phyloP scores from a whole-genome alignment of 176 grass and related monocot species.

The Hsuehochloa calcarea region DNA sequence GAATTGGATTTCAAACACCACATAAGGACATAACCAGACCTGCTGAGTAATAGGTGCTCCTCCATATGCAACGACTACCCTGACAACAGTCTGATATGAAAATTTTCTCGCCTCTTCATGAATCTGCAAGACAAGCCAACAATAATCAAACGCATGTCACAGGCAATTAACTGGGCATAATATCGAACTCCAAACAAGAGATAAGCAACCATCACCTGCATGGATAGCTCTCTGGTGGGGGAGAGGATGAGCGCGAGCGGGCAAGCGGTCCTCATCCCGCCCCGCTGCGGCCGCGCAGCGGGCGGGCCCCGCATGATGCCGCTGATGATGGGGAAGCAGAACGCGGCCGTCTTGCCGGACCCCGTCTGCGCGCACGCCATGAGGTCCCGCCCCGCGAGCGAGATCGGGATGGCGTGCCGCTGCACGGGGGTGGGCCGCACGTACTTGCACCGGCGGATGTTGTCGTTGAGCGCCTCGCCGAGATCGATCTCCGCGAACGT shows the following conservation, averaged over 20 bases:
- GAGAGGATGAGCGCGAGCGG: slow-evolving; percentile 84
- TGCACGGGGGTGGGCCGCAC: slow-evolving; percentile 93
- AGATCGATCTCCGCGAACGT: slow-evolving; percentile 93
- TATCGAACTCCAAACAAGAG: background rate
- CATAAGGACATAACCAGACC: slow-evolving; percentile 33
- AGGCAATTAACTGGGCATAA: background rate
- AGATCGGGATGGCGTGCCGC: slow-evolving; percentile 86
- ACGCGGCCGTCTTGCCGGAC: slow-evolving; percentile 86
- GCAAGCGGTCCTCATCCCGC: slow-evolving; percentile 53
- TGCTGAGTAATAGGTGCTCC: slow-evolving; percentile 94
- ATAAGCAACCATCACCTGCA: slow-evolving; percentile 44
- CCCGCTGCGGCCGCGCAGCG: background rate
- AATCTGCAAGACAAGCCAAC: slow-evolving; percentile 50
- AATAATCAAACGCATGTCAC: background rate
- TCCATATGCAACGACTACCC: slow-evolving; percentile 87
- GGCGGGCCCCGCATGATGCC: slow-evolving; percentile 73
- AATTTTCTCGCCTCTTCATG: slow-evolving; percentile 96
- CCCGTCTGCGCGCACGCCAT: slow-evolving; percentile 97
- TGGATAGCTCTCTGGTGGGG: slow-evolving; percentile 94
- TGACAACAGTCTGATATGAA: slow-evolving; percentile 92
- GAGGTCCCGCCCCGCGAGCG: slow-evolving; percentile 66
- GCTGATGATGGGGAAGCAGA: slow-evolving; percentile 94
- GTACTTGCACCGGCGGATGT: slow-evolving; percentile 85
- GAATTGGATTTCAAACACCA: background rate
- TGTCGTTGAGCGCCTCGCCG: slow-evolving; percentile 71